Conservation (phyloP, 2,329 filamentous ascomycete genomes). For the Dactylellina drechsleri region DNA sequence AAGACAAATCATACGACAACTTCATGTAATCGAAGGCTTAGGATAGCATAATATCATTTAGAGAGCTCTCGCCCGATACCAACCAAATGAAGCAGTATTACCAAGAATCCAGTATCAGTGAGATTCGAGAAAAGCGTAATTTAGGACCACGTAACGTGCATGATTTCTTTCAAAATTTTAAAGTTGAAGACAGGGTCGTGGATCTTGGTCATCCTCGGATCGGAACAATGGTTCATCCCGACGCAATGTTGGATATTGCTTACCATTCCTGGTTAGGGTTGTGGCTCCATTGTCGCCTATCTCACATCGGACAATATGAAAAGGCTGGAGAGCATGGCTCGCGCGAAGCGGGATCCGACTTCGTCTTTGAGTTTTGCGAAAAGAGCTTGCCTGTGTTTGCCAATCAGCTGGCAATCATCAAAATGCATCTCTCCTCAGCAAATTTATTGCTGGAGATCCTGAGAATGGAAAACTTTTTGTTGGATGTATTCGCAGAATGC, state of each 20-base stretch:
- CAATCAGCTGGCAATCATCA: not conserved
- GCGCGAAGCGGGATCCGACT: too few species aligned
- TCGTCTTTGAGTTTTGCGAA: too few species aligned
- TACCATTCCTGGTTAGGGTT: constrained; percentile 1
- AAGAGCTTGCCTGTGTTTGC: too few species aligned
- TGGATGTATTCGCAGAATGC: not conserved
- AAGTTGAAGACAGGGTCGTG: not conserved
- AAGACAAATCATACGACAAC: too few species aligned
- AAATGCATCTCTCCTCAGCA: not conserved
- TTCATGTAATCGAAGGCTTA: too few species aligned
- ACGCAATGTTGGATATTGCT: not conserved
- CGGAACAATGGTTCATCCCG: constrained; percentile 15
- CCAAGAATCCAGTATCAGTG: too few species aligned
- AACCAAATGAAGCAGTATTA: too few species aligned
- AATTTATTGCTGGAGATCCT: not conserved
- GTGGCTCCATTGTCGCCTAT: constrained; percentile 29
- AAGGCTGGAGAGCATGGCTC: constrained; percentile 8
- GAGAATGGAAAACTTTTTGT: not conserved
- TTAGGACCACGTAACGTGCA: too few species aligned
- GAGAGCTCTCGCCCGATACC: too few species aligned
- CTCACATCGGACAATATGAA: constrained; percentile 30
- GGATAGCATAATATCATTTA: too few species aligned
- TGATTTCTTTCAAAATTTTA: not conserved
- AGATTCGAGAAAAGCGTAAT: too few species aligned
- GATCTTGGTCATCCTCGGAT: constrained; percentile 15